A percentile compares a stretch with the other conserved stretches of the same genome.
phyloP scores from a whole-genome alignment of 768 basidiomycete species.

The Pleurotus cornucopiae region DNA sequence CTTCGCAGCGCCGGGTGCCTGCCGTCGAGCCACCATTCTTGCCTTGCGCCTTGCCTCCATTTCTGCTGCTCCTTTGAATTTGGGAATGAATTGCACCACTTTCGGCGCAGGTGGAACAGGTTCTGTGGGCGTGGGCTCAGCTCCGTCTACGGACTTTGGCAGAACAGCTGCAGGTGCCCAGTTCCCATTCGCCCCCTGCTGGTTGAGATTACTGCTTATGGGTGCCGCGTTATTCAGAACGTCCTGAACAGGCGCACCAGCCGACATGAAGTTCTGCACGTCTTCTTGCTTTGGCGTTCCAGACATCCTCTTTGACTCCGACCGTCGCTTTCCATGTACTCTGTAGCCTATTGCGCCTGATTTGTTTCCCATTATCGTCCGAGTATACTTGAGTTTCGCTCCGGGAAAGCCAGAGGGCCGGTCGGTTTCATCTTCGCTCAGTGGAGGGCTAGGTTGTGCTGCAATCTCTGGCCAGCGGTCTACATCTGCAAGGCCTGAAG shows the following conservation, averaged over 20 bases:
- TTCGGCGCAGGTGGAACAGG: slow-evolving; percentile 36
- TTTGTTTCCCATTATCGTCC: slow-evolving; percentile 81
- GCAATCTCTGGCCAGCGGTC: slow-evolving; percentile 85
- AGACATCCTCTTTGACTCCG: slow-evolving; percentile 48
- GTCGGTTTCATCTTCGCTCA: slow-evolving; percentile 64
- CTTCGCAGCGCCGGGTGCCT: slow-evolving; percentile 27
- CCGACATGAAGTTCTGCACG: slow-evolving; percentile 31
- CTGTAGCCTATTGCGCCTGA: slow-evolving; percentile 75
- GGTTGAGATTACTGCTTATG: slow-evolving; percentile 21
- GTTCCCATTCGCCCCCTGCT: slow-evolving; percentile 20
- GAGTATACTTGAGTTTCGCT: slow-evolving; percentile 71
- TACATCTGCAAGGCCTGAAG: slow-evolving; percentile 73
- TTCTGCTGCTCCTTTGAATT: slow-evolving; percentile 80
- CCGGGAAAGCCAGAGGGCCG: slow-evolving; percentile 42
- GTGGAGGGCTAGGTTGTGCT: slow-evolving; percentile 63
- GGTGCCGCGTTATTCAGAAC: slow-evolving; percentile 25
- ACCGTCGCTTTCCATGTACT: slow-evolving; percentile 59
- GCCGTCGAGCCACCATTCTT: slow-evolving; percentile 62
- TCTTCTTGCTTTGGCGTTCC: slow-evolving; percentile 28
- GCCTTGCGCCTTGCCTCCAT: slow-evolving; percentile 72
- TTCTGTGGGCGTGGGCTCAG: background rate
- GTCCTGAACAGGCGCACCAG: slow-evolving; percentile 28
- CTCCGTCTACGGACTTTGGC: background rate
- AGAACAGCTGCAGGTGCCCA: slow-evolving; percentile 25
- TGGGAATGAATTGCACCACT: slow-evolving; percentile 63